phyloP scores from a whole-genome alignment of 805 yeast species.

The Myxozyma nipponensis region DNA sequence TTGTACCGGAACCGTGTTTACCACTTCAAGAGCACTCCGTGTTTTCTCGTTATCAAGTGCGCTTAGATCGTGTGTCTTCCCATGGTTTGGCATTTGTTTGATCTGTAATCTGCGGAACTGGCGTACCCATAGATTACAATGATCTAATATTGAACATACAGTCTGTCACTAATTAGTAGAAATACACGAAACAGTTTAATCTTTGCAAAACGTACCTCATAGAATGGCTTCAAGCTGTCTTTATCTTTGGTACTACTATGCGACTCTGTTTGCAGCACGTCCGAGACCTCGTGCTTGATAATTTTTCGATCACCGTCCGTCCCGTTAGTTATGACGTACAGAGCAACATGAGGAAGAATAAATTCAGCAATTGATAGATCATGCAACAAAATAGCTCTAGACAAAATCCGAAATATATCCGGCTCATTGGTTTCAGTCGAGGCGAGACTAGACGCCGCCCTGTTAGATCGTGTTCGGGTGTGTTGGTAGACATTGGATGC shows the following conservation, averaged over 20 bases:
- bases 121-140: conserved; percentile 67
- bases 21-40: too few species aligned
- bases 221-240: conserved; percentile 54
- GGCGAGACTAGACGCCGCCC: background rate
- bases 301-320: conserved; percentile 42
- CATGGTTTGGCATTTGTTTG: too few species aligned
- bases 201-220: conserved; percentile 45
- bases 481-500: conserved; percentile 34
- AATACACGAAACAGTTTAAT: too few species aligned
- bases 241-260: conserved; percentile 29
- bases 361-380: conserved; percentile 67
- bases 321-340: conserved; percentile 56
- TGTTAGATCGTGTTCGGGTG: background rate
- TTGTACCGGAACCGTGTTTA: conserved; percentile 34
- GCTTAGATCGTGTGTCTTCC: too few species aligned
- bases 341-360: conserved; percentile 69
- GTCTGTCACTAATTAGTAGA: too few species aligned
- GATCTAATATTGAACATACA: conserved; percentile 75
- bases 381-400: conserved; percentile 62
- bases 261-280: conserved; percentile 42
- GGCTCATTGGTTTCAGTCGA: background rate
- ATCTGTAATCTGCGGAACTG: background rate
- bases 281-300: conserved; percentile 56
- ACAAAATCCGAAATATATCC: conserved; percentile 57
- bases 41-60: too few species aligned